A percentile compares a stretch with the other conserved stretches of the same genome.
Conservation (phyloP, 768 basidiomycete genomes). For the Suillus bovinus region DNA sequence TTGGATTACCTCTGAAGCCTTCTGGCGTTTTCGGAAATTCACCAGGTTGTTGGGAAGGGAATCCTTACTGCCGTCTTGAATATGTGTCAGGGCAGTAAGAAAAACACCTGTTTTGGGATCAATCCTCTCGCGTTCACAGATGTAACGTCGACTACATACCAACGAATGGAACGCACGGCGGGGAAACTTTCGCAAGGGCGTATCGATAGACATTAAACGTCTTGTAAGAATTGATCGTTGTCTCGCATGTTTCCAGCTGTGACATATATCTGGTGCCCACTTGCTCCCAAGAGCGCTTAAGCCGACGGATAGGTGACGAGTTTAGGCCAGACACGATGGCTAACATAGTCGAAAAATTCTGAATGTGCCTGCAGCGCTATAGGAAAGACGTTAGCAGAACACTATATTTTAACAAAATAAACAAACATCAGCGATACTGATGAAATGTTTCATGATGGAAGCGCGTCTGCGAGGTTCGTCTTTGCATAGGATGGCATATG, state of each 20-base stretch:
- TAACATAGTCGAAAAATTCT: slow-evolving; percentile 71
- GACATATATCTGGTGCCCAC: slow-evolving; percentile 50
- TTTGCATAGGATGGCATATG: slow-evolving; percentile 52
- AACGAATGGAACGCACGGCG: slow-evolving; percentile 72
- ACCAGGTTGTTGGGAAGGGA: slow-evolving; percentile 45
- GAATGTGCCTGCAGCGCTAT: slow-evolving; percentile 60
- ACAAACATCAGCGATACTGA: slow-evolving; percentile 62
- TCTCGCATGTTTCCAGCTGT: slow-evolving; percentile 52
- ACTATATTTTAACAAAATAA: neutral
- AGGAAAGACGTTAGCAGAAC: slow-evolving; percentile 9
- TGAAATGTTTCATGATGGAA: slow-evolving; percentile 63
- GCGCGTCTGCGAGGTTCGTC: slow-evolving; percentile 63
- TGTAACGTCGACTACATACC: slow-evolving; percentile 39
- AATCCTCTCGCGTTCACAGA: neutral
- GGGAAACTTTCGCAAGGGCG: slow-evolving; percentile 51
- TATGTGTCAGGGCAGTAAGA: slow-evolving; percentile 57
- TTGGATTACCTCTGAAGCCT: slow-evolving; percentile 54
- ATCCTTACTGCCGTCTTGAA: slow-evolving; percentile 62
- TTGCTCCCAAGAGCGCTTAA: slow-evolving; percentile 67
- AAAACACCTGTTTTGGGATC: slow-evolving; percentile 47
- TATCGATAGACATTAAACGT: slow-evolving; percentile 67
- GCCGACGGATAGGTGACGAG: slow-evolving; percentile 60
- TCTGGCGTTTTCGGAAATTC: slow-evolving; percentile 59
- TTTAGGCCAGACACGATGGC: slow-evolving; percentile 69
- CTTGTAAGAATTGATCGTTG: slow-evolving; percentile 62